phyloP scores from a whole-genome alignment of 2,329 filamentous ascomycete species.

The Graphilbum sp. region DNA sequence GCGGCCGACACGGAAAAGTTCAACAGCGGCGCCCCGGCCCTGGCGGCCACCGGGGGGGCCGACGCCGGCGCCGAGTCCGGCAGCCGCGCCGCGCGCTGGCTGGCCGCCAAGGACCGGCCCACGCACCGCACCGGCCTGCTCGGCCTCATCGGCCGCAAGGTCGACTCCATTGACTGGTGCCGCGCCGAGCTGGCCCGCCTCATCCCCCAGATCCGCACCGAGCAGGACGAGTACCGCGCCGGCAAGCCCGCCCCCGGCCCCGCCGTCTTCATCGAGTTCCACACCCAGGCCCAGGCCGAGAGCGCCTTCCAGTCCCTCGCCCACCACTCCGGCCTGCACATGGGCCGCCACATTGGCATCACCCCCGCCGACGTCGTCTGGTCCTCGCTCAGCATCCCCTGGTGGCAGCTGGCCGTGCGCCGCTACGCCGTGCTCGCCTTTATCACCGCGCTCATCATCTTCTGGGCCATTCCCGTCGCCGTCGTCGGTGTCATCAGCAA shows the following conservation, averaged over 20 bases:
- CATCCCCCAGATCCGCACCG: slow-evolving; percentile 51
- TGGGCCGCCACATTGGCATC: slow-evolving; percentile 73
- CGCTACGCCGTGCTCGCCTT: slow-evolving; percentile 54
- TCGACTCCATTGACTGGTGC: slow-evolving; percentile 87
- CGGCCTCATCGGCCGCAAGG: slow-evolving; percentile 63
- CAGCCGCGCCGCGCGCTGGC: slow-evolving; percentile 56
- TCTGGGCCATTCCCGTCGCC: slow-evolving; percentile 65
- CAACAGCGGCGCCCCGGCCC: background rate
- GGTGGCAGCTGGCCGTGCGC: slow-evolving; percentile 72
- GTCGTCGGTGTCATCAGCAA: slow-evolving; percentile 79
- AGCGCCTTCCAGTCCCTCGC: slow-evolving; percentile 72
- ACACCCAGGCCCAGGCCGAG: slow-evolving; percentile 68
- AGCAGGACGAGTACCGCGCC: slow-evolving; percentile 49
- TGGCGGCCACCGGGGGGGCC: slow-evolving; percentile 13
- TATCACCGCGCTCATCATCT: slow-evolving; percentile 63
- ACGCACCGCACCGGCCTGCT: slow-evolving; percentile 56
- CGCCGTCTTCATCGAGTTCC: slow-evolving; percentile 84
- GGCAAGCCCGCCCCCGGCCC: slow-evolving; percentile 51
- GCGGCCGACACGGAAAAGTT: slow-evolving; percentile 19
- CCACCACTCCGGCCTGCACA: slow-evolving; percentile 73
- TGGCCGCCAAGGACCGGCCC: slow-evolving; percentile 57
- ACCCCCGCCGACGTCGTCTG: slow-evolving; percentile 75
- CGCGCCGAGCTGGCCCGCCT: slow-evolving; percentile 62
- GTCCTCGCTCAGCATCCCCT: slow-evolving; percentile 65
- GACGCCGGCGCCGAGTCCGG: slow-evolving; percentile 51